Base-by-base conservation (phyloP, 2,329 filamentous ascomycete genomes). In the Coniochaeta hoffmannii region DNA sequence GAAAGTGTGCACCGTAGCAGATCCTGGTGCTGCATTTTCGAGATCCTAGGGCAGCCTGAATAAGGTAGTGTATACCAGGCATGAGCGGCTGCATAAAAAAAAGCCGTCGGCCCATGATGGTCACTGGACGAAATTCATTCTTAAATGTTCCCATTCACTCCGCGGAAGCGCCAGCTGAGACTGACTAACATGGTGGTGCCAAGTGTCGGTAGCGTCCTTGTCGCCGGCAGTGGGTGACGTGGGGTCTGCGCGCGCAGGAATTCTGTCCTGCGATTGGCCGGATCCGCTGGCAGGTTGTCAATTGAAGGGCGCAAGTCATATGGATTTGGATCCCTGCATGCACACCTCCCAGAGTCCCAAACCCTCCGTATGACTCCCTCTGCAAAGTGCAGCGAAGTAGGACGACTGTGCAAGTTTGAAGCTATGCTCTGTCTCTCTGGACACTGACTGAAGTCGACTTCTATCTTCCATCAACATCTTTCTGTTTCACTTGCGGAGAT, bases 221-320 rank as follows among this genome's bases (percentile, higher is more conserved):
- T 3, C 34, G n/a, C n/a, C 41, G 19, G 22, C 14, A 28, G 41
- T 46, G 41, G 41, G 22, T 28, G 41, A 46, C 24, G 41, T 46
- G 41, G 41, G 14, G 41, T 22, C 17, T 5, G 22, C 3, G 2
- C 15, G 2, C 4, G 5, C 6, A 28, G 14, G 3, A 46, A 46
- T 26, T 15, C 19, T 3, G 10, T 12, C 14, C 30, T 50, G 15
- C 15, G 3, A 50, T 31, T 50, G 49, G 49, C 9, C 49, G 12
- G 26, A 19, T 1, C n/a, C 2, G 15, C 49, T 32, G 19, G 50
- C 50, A 28, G 17, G 31, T 35, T 53, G 50, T 53, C 50, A 53
- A 53, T 30, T 35, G 50, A 53, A 53, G 50, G 50, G 50, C 50
- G 50, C 50, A 28, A 32, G 49, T 19, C 17, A 46, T 46, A 11